Evolutionary conservation across 1,139 yeast species (phyloP), one percentile per base, ranked within the genome.

Genomic region (Kodamaea fungicola): DNA sequence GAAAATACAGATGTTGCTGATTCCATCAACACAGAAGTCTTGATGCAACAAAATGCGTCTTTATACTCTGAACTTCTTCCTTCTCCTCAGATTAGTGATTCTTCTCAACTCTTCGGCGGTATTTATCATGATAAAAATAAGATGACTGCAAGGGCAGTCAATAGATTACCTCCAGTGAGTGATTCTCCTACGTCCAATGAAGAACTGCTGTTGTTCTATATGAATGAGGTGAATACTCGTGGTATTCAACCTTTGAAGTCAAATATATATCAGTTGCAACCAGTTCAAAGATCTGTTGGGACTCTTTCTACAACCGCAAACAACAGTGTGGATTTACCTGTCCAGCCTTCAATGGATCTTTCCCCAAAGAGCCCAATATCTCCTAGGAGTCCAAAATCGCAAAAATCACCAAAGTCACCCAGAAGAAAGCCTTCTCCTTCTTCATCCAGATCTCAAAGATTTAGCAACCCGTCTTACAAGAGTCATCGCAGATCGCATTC

Each of bases 61-160:
- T 45, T 63, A 8, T 52, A 54, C 30, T 62, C 71, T 0, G 71
- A 58, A 8, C 42, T 61, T 7, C 50, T 66, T 10, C 71, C 72
- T 1, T 66, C 72, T 1, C 72, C 72, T 2, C 71, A 66, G 44
- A 62, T 66, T 12, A 64, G 71, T 39, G 59, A 60, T 32, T 47
- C 61, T 10, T 60, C 67, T 1, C 58, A 61, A 26, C 51, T 61
- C 22, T 60, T 62, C 42, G 66, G 64, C 5, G 45, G 48, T 33
- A 41, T 47, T 2, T 45, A 45, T 32, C 34, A 41, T 5, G 32
- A 32, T 16, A 38, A 12, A 9, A 9, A 8, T 7, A 13, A 8
- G 12, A 8, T 4, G 24, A 3, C 19, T 5, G 19, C n/a, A 13
- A 24, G 21, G 4, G 12, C 27, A 16, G 24, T 6, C 5, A 24